Base-by-base conservation (phyloP, 352 stramenopile genomes). In the Phytophthora chlamydospora region DNA sequence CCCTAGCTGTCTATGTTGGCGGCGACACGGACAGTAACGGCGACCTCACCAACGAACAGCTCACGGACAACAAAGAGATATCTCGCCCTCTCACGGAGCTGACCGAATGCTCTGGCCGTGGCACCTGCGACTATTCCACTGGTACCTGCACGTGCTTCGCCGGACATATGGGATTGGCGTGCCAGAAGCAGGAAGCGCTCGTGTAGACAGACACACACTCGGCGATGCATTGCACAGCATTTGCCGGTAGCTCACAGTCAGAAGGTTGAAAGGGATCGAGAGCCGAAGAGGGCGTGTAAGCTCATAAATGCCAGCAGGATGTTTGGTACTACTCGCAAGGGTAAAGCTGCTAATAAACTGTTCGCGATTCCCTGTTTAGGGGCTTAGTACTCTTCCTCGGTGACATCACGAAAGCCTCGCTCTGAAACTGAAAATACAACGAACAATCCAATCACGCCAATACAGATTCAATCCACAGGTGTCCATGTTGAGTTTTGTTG, bases 81-180 rank as follows among this genome's bases (percentile, higher is more conserved):
- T 24, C 42, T 0, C 74, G 71, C 1, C 58, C 73, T 2, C 65
- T 91, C 0, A 83, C 62, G 0, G 82, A 93, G 33, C 62, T 91
- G 13, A 43, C 54, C 0, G 71, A 81, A n/a, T 93, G 85, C 44
- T 84, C 83, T 0, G 77, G 75, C 42, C 83, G 85, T 2, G 85
- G 85, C 5, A 52, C 58, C 1, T 94, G 85, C 42, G 80, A 91
- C 71, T 71, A 61, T 33, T 44, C 43, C 31, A 74, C 73, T 0
- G 85, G 85, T 13, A 68, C 65, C 1, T 92, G 85, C 74, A 66
- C 71, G 45, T 94, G 85, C 58, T 94, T 71, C 45, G 45, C 80
- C 6, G 85, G 85, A 0, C 83, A 93, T 65, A 91, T 91, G 77
- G 81, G 85, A 0, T 70, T 92, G 16, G 85, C 83, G 13, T 94